Base-by-base conservation (phyloP, 2,329 filamentous ascomycete genomes). In the Cyclaneusma minus region DNA sequence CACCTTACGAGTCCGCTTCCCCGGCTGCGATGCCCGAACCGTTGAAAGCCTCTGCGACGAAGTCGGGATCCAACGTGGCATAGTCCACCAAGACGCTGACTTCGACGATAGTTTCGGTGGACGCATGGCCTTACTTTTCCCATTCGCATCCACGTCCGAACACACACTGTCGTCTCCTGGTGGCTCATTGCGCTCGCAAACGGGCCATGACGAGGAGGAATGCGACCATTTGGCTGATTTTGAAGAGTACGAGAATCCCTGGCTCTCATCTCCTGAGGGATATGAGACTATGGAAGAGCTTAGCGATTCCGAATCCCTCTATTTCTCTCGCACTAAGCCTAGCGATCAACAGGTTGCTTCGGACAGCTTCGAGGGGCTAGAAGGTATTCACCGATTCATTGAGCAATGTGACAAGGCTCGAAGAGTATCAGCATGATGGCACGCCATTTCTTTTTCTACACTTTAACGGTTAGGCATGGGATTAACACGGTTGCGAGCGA, bases 1-100 rank as follows among this genome's bases (percentile, higher is more conserved):
- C 17, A 69, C 69, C 2, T 65, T 68, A 0, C 72, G 84, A 17
- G 72, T 95, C 2, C 76, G 84, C 16, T 95, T 98, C 44, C 84
- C 85, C 0, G 89, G 89, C 3, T 85, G 89, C 34, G 87, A 95
- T 42, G 72, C 72, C 1, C 68, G 75, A 10, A 81, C 80, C 0
- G 78, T 93, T 0, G 82, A 92, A 45, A 60, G 64, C 3, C 63
- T 98, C 1, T 94, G 85, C 47, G 71, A 82, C 24, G 89, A 98
- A 47, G 64, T 92, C 7, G 80, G 78, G n/a, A 64, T 98, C 6
- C 70, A 75, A 35, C 66, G 83, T 28, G 89, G 89, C 2, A 56
- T 80, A 4, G 67, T 95, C 4, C 58, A 65, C 8, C 77, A 95
- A 54, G 89, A 95, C 36, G 35, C 51, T 16, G 72, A 76, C 11